Conservation (phyloP, 2,329 filamentous ascomycete genomes). For the Botrytis cinerea region DNA sequence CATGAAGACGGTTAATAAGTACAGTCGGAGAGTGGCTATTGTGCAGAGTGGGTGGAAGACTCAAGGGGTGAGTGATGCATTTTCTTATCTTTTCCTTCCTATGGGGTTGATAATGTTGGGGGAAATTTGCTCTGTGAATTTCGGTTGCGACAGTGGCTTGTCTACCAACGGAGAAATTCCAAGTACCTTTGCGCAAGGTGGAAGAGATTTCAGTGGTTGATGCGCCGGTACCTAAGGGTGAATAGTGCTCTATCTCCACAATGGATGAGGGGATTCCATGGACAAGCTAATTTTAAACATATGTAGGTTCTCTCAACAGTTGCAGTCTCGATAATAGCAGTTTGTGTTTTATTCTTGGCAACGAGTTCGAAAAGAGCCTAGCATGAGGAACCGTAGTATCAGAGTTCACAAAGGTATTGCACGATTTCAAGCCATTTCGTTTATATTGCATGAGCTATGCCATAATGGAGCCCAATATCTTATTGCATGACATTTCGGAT, state of each 20-base stretch:
- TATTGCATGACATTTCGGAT: slow-evolving; percentile 85
- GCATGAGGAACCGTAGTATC: slow-evolving; percentile 12
- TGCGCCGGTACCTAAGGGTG: neutral
- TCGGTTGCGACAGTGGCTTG: neutral
- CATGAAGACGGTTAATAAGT: slow-evolving; percentile 77
- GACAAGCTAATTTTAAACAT: slow-evolving; percentile 2
- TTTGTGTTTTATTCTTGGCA: slow-evolving; percentile 63
- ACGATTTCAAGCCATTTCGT: slow-evolving; percentile 78
- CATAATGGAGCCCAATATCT: slow-evolving; percentile 68
- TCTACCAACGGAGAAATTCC: neutral
- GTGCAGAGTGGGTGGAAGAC: slow-evolving; percentile 96
- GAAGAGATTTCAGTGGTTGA: neutral
- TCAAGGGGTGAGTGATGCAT: slow-evolving; percentile 60
- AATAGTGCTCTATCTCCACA: neutral
- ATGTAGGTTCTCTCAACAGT: slow-evolving; percentile 62
- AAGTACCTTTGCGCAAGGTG: neutral
- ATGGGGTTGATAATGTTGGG: neutral
- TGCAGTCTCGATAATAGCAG: slow-evolving; percentile 62
- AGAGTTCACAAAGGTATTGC: slow-evolving; percentile 16
- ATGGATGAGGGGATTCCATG: neutral
- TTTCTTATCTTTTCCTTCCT: slow-evolving; percentile 6
- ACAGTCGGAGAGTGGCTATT: slow-evolving; percentile 74
- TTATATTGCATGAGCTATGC: slow-evolving; percentile 71
- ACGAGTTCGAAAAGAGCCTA: slow-evolving; percentile 42
- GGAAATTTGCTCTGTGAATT: neutral